These are phyloP conservation scores for Lasiodiplodia theobromae DNA, from an alignment of 2,329 filamentous ascomycete genomes.

Conservation along the genomic window DNA sequence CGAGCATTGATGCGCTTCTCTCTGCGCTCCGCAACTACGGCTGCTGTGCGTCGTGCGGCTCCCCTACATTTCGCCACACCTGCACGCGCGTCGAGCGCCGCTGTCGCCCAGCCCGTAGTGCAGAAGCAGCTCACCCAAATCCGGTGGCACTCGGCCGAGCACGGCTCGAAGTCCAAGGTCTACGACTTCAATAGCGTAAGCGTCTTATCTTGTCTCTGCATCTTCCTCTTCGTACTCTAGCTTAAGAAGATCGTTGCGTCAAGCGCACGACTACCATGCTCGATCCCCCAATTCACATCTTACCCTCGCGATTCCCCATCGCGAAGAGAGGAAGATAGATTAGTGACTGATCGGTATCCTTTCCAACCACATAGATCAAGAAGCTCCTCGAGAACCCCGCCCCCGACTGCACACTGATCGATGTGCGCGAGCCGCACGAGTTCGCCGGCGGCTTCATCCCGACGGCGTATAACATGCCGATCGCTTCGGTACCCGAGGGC, in stretches of 20 bases:
- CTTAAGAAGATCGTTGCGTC: neutral
- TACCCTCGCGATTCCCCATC: neutral
- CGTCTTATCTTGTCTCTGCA: neutral
- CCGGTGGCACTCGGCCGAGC: constrained; percentile 23
- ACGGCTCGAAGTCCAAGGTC: constrained; percentile 22
- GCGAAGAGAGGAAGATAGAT: neutral
- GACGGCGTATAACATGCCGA: constrained; percentile 80
- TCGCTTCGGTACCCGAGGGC: constrained; percentile 77
- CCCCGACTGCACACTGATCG: constrained; percentile 40
- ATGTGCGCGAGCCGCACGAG: constrained; percentile 77
- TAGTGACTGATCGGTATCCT: neutral
- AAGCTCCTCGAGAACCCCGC: neutral
- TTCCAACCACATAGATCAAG: constrained; percentile 6
- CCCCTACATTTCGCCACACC: neutral
- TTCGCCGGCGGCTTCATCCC: constrained; percentile 76
- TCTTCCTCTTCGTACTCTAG: neutral
- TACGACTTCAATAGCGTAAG: constrained; percentile 28
- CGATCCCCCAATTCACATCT: neutral
- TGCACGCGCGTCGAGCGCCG: neutral
- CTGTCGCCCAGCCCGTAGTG: neutral
- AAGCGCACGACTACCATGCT: neutral
- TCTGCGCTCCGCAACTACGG: constrained; percentile 10
- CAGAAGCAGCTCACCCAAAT: neutral
- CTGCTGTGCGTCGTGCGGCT: neutral
- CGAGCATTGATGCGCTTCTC: constrained; percentile 18